Base-by-base conservation (phyloP, 345 rosid genomes). In the Eucalyptus viminalis region DNA sequence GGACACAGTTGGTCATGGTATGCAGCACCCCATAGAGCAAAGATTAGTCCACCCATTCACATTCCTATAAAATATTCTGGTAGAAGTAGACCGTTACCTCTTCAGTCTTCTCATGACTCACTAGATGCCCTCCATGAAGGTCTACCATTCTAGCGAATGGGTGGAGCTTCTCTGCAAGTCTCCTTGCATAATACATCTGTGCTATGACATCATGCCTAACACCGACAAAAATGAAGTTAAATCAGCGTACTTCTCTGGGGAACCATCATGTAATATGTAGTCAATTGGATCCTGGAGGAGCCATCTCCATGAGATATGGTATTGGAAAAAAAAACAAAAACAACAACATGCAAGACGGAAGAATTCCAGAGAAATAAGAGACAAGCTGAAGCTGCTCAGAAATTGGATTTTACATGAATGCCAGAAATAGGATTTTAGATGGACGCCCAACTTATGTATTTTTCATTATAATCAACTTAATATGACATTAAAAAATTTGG, bases 71-170 rank as follows among this genome's bases (percentile, higher is more conserved):
- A 76, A 76, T 37, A 40, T 76, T 76, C 9, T 76, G 7, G 27
- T 12, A 76, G 85, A 76, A 21, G 44, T 21, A 76, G 24, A 40
- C 15, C 9, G 47, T 76, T 95, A 98, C 99, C 99, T 98, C 99
- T 92, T 92, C 93, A 44, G 94, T 93, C 90, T 96, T 95, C 95
- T 98, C 99, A 86, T 96, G 99, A 92, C 99, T 96, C 91, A 98
- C 97, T 88, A 98, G 95, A 95, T 98, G 99, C 80, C 97, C 99
- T 58, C 99, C 99, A 85, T 94, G 97, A 91, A 98, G 97, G 90
- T 98, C 99, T 86, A 97, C 92, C 99, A 98, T 96, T 92, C 95
- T 97, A 86, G 99, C 96, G 53, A 90, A 92, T 6, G 99, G 99
- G 86, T 95, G 92, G 88, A 98, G 93, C 93, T 92, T 97, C 93